phyloP scores from a whole-genome alignment of 768 basidiomycete species.

The Mycena leptocephala region DNA sequence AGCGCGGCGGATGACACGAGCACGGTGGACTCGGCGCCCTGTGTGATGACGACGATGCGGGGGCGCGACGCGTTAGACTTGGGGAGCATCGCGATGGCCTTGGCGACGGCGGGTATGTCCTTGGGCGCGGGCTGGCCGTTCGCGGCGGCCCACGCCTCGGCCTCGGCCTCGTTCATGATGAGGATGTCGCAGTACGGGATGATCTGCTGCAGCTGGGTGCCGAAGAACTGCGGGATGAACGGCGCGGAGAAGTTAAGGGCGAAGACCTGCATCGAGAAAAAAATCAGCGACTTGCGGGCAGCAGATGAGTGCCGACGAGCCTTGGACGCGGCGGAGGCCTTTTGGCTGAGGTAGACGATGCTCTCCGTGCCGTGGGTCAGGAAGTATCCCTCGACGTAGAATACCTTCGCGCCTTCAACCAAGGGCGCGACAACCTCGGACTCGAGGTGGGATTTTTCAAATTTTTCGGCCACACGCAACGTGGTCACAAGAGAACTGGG shows the following conservation, averaged over 20 bases:
- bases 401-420: slow-evolving; percentile 86
- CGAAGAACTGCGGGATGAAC: slow-evolving; percentile 97
- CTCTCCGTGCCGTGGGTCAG: slow-evolving; percentile 91
- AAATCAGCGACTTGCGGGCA: neutral
- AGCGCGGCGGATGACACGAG: slow-evolving; percentile 76
- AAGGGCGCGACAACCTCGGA: slow-evolving; percentile 83
- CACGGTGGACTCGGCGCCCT: slow-evolving; percentile 86
- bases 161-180: slow-evolving; percentile 98
- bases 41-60: slow-evolving; percentile 92
- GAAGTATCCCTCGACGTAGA: slow-evolving; percentile 98
- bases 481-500: slow-evolving; percentile 93
- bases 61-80: slow-evolving; percentile 86
- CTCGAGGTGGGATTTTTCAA: slow-evolving; percentile 85
- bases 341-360: slow-evolving; percentile 82
- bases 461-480: slow-evolving; percentile 92
- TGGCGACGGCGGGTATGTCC: slow-evolving; percentile 80
- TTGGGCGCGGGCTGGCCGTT: slow-evolving; percentile 78
- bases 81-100: slow-evolving; percentile 78
- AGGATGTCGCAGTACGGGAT: slow-evolving; percentile 90
- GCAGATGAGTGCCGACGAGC: slow-evolving; percentile 53
- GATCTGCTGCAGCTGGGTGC: slow-evolving; percentile 83
- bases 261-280: slow-evolving; percentile 74
- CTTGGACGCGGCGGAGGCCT: slow-evolving; percentile 84
- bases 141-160: slow-evolving; percentile 86
- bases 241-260: slow-evolving; percentile 96